Conservation (phyloP, 257 asterid genomes). For the Solanum paucissectum region DNA sequence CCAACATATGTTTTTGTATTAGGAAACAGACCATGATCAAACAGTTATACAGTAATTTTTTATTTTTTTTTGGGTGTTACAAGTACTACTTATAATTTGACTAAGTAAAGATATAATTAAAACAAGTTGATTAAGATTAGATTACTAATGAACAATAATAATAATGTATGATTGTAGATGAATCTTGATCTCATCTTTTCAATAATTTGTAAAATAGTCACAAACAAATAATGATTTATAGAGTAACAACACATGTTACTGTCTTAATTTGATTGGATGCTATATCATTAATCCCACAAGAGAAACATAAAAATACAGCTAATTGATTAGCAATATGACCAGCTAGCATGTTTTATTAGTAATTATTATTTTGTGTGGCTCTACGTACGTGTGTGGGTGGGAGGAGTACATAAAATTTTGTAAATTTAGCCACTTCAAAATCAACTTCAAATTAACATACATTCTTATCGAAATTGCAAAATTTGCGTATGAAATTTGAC, state of each 20-base stretch:
- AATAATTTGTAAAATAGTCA: neutral
- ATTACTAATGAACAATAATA: neutral
- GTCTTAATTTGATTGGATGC: neutral
- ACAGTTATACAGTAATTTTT: neutral
- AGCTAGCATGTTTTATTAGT: neutral
- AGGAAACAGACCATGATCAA: neutral
- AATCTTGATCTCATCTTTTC: neutral
- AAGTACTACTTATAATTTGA: neutral
- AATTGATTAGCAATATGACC: neutral
- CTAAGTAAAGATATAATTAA: neutral
- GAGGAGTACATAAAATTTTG: neutral
- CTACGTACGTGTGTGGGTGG: neutral
- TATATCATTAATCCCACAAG: neutral
- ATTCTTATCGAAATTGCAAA: neutral
- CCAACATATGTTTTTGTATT: neutral
- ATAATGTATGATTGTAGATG: neutral
- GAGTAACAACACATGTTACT: neutral
- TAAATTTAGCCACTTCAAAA: neutral
- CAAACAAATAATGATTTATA: neutral
- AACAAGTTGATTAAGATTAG: neutral
- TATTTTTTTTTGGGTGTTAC: neutral
- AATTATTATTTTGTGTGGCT: neutral
- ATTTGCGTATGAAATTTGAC: neutral
- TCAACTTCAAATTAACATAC: neutral
- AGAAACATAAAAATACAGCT: neutral